Evolutionary conservation across 495 filamentous ascomycete species (phyloP), one percentile per base, ranked within the genome.

Genomic region (Aspergillus baeticus): DNA sequence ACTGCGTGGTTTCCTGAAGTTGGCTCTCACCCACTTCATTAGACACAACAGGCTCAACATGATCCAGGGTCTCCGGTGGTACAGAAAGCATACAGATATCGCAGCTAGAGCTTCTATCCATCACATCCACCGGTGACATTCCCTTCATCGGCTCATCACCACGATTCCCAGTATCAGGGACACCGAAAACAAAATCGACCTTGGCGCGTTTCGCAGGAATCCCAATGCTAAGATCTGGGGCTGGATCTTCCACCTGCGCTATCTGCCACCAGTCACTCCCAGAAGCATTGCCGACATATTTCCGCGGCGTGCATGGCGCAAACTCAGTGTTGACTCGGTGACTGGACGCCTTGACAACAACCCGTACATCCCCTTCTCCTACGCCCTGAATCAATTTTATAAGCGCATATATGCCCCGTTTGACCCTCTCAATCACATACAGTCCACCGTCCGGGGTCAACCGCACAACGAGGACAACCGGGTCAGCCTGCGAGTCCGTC

Each of bases 401-500:
- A 8, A 94, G 61, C 13, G 84, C 82, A 68, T 89, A 95, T 10
- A 91, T 74, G 0, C 83, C 82, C 42, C 69, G 63, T 45, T 78
- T 78, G 23, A 89, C 86, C n/a, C 81, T 72, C 70, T 96, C 92
- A 31, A 96, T 67, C 13, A 84, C 87, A 67, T 87, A 92, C 5
- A 89, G 59, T 7, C 76, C 77, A 20, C 77, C 80, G 63, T 81
- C 81, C 8, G 70, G 72, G 35, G 85, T 78, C 20, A 84, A 74
- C 45, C 84, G 77, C 26, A 86, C 88, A 38, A 91, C 79, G 10
- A 96, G 80, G 1, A 95, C 77, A 34, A 55, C 64, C 1, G 69
- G 65, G 39, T 74, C 70, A 2, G 39, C 26, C 14, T 54, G 58
- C 21, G 78, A 68, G 49, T 85, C 82, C 42, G 79, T 72, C 52